Evolutionary conservation across 768 basidiomycete species (phyloP), one percentile per base, ranked within the genome.

Genomic region (Lactarius trivialis): DNA sequence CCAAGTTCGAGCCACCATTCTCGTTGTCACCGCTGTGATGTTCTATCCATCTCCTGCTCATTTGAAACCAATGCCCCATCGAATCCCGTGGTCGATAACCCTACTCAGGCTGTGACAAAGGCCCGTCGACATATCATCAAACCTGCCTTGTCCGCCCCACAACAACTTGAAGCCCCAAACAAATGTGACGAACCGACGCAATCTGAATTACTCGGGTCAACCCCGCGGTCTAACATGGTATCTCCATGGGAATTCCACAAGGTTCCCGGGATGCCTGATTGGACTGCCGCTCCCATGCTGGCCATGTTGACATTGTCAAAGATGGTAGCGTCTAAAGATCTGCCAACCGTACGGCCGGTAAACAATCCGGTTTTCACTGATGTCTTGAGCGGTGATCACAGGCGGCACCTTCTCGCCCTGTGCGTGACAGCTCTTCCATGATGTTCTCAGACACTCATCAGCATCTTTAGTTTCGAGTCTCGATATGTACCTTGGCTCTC

Each of bases 1-100:
- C 43, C 79, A 24, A 69, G 73, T 45, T 65, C 71, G 33, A 71
- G 69, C 33, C 43, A 56, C 26, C 37, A 55, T 28, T 67, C 76
- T 32, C 76, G 78, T 36, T 81, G 80, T 45, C 80, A 81, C 60
- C 77, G 80, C 14, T 81, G 81, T 66, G 78, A 79, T 67, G 79
- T 81, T n/a, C 72, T 81, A 55, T 72, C 70, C 57, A 71, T 79
- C 26, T 57, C 75, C 30, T 81, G 80, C 65, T 82, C 81, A 2
- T 81, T 81, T 55, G 78, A 79, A 56, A 74, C 69, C 24, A 73
- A 70, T 50, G 68, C 70, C 48, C 55, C 61, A 17, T 69, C 65
- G 12, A 70, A 70, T 32, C 49, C 58, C 32, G 45, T 57, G 7
- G 28, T 63, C 28, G 74, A 76, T 34, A 61, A 71, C 36, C 52